These are phyloP conservation scores for Haematococcus lacustris DNA, from an alignment of 139 green algal genomes.

Conservation along the genomic window DNA sequence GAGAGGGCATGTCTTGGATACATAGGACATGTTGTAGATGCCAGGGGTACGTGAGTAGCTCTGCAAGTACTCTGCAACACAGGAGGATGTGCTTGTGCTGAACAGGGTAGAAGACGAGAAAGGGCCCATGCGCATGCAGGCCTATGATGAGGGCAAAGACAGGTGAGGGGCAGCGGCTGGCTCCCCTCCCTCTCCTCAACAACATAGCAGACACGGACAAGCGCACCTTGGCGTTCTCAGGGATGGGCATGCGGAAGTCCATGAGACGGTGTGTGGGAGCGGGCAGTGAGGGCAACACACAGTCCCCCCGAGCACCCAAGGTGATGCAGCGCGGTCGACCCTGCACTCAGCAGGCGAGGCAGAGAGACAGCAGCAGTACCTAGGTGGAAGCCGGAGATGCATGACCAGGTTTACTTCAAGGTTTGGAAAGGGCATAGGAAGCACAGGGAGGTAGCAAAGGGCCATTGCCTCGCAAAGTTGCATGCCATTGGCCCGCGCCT, in stretches of 20 bases:
- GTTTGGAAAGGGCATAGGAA: not conserved
- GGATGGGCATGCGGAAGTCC: conserved; percentile 13
- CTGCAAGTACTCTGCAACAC: not conserved
- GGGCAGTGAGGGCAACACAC: conserved; percentile 58
- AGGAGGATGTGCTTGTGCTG: too few relatives aligned
- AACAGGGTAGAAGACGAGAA: too few relatives aligned
- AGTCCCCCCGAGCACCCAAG: conserved; percentile 45
- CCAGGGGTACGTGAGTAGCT: not conserved
- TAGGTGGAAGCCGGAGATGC: not conserved
- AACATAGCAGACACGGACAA: not conserved
- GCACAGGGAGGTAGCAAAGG: not conserved
- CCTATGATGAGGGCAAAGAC: too few relatives aligned
- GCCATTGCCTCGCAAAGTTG: conserved; percentile 1
- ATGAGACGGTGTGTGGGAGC: conserved; percentile 24
- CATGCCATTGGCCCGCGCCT: not conserved
- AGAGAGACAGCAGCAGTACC: not conserved
- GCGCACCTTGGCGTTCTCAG: conserved; percentile 8
- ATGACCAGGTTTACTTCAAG: not conserved
- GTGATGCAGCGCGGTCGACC: conserved; percentile 38
- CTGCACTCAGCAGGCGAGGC: conserved; percentile 9
- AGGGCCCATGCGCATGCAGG: too few relatives aligned
- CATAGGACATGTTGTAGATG: not conserved
- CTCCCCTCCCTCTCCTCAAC: too few relatives aligned
- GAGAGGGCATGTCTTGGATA: not conserved
- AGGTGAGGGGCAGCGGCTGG: too few relatives aligned